Percentiles rank a stretch among this genome's conserved stretches.
phyloP scores from a whole-genome alignment of 2,329 filamentous ascomycete genomes.

The Tolypocladium pustulatum region DNA sequence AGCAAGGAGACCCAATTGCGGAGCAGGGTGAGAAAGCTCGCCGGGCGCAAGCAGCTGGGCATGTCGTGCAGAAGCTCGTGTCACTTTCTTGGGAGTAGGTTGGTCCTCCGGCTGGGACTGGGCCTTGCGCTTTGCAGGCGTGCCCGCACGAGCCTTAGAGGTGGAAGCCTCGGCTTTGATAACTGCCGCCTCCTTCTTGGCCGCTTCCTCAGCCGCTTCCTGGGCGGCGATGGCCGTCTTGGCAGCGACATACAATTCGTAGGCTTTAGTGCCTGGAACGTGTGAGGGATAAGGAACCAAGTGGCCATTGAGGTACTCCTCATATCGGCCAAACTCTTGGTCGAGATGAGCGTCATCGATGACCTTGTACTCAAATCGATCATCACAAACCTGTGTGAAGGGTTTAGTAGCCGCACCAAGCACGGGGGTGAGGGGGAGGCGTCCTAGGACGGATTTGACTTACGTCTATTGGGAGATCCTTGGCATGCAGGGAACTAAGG shows the following conservation, averaged over 20 bases:
- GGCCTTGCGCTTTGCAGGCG: conserved; percentile 36
- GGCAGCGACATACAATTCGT: conserved; percentile 13
- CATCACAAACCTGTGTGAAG: conserved; percentile 26
- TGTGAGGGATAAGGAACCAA: conserved; percentile 35
- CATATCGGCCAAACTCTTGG: conserved; percentile 31
- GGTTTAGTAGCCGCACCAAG: conserved; percentile 1
- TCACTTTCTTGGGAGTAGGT: conserved; percentile 36
- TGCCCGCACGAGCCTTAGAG: neutral
- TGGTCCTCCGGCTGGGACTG: conserved; percentile 38
- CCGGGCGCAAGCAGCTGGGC: conserved; percentile 11
- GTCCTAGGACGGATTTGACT: conserved; percentile 16
- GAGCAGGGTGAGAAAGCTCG: conserved; percentile 14
- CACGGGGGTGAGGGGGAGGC: conserved; percentile 2
- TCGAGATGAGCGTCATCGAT: conserved; percentile 34
- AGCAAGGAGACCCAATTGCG: conserved; percentile 27
- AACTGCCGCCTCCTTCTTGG: conserved; percentile 19
- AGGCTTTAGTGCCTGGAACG: conserved; percentile 27
- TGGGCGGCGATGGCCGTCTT: conserved; percentile 24
- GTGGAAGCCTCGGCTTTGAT: conserved; percentile 20
- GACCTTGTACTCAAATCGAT: conserved; percentile 32
- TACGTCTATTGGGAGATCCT: conserved; percentile 37
- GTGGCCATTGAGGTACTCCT: conserved; percentile 27
- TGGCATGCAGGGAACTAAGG: conserved; percentile 31
- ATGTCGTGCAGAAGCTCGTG: conserved; percentile 22
- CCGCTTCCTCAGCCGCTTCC: conserved; percentile 12